Evolutionary conservation across 1,284 basidiomycete genomes (phyloP), one percentile per base, ranked within the genome.

Genomic region (Tilletia indica): DNA sequence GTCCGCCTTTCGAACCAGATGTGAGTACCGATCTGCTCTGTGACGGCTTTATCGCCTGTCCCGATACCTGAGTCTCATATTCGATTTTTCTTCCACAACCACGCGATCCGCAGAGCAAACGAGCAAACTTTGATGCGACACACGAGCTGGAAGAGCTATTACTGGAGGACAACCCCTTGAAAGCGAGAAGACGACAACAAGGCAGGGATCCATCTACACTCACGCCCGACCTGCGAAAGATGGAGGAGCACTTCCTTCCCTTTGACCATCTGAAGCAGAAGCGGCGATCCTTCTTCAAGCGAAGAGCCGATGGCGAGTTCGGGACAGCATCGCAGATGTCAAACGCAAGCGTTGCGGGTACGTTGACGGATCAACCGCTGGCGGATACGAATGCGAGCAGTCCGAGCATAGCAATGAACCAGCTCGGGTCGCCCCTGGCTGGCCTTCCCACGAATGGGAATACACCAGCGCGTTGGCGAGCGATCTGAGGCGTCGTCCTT

Each of bases 71-170:
- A 45, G 14, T 48, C 25, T 19, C 25, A 66, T 48, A n/a, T 51
- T 25, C 19, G 34, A 16, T 54, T 49, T 42, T 21, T 14, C 9
- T 42, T 21, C 12, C 9, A 14, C 14, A 9, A 16, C 68, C 68
- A 58, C n/a, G 11, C 38, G 31, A 4, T 34, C 51, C n/a, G 34
- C 31, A 49, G 38, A 97, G 93, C 90, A 97, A 97, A 86, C 96
- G 96, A 85, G 94, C 96, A 25, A 98, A 99, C 85, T 99, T 98
- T 84, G 96, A 99, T 83, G 95, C 95, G n/a, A 97, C 96, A 16
- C 95, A 98, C 83, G 96, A 99, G 85, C 86, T 99, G 45, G 96
- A 99, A 83, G 96, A 99, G 86, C 87, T 99, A 51, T 85, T 99
- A 47, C 86, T 99, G 11, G 96, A 98, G 85, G 96, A 98, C 83